phyloP scores from a whole-genome alignment of 1,284 basidiomycete genomes.

The Ganoderma lingzhi region DNA sequence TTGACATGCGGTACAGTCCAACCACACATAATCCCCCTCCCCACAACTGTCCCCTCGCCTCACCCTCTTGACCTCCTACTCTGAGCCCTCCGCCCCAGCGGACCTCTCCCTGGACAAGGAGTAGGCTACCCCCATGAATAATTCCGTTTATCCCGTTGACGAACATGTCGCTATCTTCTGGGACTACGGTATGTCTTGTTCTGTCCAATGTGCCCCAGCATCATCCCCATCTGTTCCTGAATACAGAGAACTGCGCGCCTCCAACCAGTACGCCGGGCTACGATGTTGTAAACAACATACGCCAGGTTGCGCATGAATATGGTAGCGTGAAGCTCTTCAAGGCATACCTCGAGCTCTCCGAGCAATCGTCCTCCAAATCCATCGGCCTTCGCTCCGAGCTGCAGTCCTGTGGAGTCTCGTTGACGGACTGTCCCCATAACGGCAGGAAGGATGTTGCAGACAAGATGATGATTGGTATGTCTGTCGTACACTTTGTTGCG shows the following conservation, averaged over 20 bases:
- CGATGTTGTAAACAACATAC: conserved; percentile 42
- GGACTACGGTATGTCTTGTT: conserved; percentile 64
- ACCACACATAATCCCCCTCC: conserved; percentile 2
- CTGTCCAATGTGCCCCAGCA: background rate
- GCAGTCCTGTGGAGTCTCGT: conserved; percentile 47
- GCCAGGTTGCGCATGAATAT: conserved; percentile 39
- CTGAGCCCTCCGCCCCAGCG: background rate
- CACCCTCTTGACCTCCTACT: background rate
- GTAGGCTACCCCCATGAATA: conserved; percentile 14
- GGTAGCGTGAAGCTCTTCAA: conserved; percentile 47
- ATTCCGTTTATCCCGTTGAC: conserved; percentile 16
- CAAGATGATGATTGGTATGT: conserved; percentile 51
- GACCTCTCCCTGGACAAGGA: conserved; percentile 4
- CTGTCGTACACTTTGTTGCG: conserved; percentile 43
- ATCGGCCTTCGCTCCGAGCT: conserved; percentile 56
- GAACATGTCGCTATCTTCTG: conserved; percentile 62
- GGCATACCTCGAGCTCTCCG: conserved; percentile 58
- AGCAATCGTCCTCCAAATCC: conserved; percentile 43
- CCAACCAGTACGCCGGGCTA: conserved; percentile 55
- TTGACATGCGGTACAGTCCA: conserved; percentile 27
- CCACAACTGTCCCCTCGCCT: background rate
- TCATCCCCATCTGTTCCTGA: background rate
- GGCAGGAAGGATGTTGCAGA: conserved; percentile 51
- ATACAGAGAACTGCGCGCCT: conserved; percentile 60
- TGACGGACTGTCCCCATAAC: conserved; percentile 55